Evolutionary conservation across 1,284 basidiomycete species (phyloP).

Genomic region (Tilletia setariae): DNA sequence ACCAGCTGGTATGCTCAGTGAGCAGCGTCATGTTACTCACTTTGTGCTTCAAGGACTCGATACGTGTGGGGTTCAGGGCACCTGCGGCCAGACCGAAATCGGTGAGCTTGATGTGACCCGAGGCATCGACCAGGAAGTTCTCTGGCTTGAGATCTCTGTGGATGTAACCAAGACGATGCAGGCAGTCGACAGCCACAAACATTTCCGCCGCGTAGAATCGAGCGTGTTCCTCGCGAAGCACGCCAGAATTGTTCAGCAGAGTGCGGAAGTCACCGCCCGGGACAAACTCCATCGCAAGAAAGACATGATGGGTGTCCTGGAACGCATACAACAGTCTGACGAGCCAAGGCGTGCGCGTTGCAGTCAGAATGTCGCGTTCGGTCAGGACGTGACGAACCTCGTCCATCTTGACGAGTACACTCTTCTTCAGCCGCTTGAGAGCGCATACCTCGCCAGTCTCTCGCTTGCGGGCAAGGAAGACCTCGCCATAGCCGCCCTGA

Average conservation of each 20-base stretch:
- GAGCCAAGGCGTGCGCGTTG: constrained; percentile 52
- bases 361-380: constrained; percentile 52
- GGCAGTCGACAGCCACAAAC: constrained; percentile 53
- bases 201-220: constrained; percentile 54
- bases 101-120: constrained; percentile 95
- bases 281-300: constrained; percentile 60
- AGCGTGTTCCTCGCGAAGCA: constrained; percentile 57
- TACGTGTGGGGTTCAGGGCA: constrained; percentile 87
- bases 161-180: constrained; percentile 51
- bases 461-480: constrained; percentile 51
- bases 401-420: constrained; percentile 53
- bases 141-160: constrained; percentile 98
- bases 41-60: constrained; percentile 90
- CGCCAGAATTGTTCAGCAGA: constrained; percentile 53
- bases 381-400: constrained; percentile 51
- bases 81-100: constrained; percentile 98
- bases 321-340: constrained; percentile 52
- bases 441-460: constrained; percentile 54
- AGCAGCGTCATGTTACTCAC: constrained; percentile 57
- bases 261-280: constrained; percentile 54
- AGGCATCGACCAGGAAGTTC: constrained; percentile 95
- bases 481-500: constrained; percentile 53
- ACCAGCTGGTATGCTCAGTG: not conserved
- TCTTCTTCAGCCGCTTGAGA: constrained; percentile 51
- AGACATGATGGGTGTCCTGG: constrained; percentile 52